phyloP scores from a whole-genome alignment of 805 yeast species.

The Wickerhamomyces silvicola region DNA sequence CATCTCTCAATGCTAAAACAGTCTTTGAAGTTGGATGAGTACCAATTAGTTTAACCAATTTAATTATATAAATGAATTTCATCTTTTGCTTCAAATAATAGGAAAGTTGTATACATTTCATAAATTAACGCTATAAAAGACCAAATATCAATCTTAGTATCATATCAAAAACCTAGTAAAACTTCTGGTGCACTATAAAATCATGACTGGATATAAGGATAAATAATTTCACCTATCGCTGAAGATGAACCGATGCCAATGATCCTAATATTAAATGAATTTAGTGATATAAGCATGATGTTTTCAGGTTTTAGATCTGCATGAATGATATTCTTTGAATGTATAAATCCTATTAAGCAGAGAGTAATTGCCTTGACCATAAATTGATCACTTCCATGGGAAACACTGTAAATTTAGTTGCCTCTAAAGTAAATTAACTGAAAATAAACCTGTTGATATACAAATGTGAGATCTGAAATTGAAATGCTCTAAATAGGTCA shows the following conservation, averaged over 20 bases:
- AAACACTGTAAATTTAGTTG: slow-evolving; percentile 44
- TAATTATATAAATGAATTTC: slow-evolving; percentile 73
- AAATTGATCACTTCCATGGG: slow-evolving; percentile 32
- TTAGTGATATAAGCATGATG: slow-evolving; percentile 47
- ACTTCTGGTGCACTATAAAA: slow-evolving; percentile 80
- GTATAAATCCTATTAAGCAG: slow-evolving; percentile 58
- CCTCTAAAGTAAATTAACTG: slow-evolving; percentile 55
- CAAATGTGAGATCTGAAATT: slow-evolving; percentile 79
- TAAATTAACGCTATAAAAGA: slow-evolving; percentile 85
- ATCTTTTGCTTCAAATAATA: slow-evolving; percentile 77
- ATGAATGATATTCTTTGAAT: slow-evolving; percentile 54
- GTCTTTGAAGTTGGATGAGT: slow-evolving; percentile 54
- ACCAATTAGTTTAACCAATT: slow-evolving; percentile 77
- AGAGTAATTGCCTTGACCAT: slow-evolving; percentile 49
- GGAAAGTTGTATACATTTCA: slow-evolving; percentile 83
- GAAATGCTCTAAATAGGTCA: slow-evolving; percentile 62
- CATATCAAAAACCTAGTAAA: slow-evolving; percentile 57
- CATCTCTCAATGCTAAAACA: slow-evolving; percentile 34
- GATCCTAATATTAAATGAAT: slow-evolving; percentile 48
- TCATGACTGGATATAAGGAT: slow-evolving; percentile 79
- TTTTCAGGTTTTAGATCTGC: slow-evolving; percentile 89
- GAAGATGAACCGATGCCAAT: slow-evolving; percentile 80
- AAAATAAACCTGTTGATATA: slow-evolving; percentile 66
- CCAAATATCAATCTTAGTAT: slow-evolving; percentile 88
- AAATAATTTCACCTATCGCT: slow-evolving; percentile 55